Base-by-base conservation (phyloP, 257 asterid genomes). In the Plantago elongata region DNA sequence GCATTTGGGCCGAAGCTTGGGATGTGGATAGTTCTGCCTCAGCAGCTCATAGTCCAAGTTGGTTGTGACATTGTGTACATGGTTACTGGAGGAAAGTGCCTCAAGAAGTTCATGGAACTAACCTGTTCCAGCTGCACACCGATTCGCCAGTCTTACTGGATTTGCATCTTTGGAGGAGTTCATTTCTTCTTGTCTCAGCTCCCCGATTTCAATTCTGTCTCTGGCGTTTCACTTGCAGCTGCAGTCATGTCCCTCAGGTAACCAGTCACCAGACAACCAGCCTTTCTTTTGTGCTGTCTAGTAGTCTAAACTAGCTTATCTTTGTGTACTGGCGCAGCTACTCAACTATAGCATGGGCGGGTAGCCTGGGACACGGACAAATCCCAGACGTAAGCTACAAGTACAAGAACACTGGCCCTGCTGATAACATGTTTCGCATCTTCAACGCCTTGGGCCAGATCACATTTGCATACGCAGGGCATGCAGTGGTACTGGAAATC, bases 41-140 rank as follows among this genome's bases (percentile, higher is more conserved):
- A 58, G 50, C 63, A 58, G 46, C 63, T 58, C 38, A 58, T 58
- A 42, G 63, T 58, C 7, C 63, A 58, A 58, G 63, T 58, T 7
- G 63, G 63, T 11, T 58, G 63, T 44, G 63, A 58, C 63, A 43
- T 58, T 38, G 63, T 58, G 5, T 58, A 58, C 51, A 58, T 58
- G 63, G 63, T 58, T 49, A 58, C 63, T 1, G 63, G 63, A 43
- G 63, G 63, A n/a, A 58, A 58, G 38, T 58, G 63, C 17, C 63
- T 58, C 42, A 42, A 9, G 51, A 58, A 58, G 29, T 58, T 58
- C 51, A 13, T 58, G 38, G 51, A 58, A 42, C 15, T 58, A 58
- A 44, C 63, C 13, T 58, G 63, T 40, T 38, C 63, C 16, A 58
- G 42, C 27, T 58, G 63, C 63, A 16, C 11, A 10, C 51, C 51